Percentiles rank a stretch among this genome's conserved stretches.
Conservation (phyloP, 495 filamentous ascomycete species). For the Podospora pseudoanserina region DNA sequence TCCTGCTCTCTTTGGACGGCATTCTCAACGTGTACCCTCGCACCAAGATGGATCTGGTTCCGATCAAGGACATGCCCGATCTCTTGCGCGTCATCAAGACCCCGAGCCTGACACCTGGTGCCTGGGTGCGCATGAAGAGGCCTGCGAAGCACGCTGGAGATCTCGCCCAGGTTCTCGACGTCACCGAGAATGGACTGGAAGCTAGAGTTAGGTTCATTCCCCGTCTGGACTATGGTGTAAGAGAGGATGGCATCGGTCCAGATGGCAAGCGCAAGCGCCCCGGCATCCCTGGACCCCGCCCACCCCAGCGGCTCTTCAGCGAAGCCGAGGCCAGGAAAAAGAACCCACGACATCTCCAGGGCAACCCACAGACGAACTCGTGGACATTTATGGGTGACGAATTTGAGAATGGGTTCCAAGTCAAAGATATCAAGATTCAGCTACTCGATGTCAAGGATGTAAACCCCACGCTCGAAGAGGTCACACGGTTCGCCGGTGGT, state of each 20-base stretch:
- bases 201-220: slow-evolving; percentile 84
- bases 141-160: slow-evolving; percentile 80
- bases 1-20: slow-evolving; percentile 73
- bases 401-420: slow-evolving; percentile 87
- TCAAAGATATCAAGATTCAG: slow-evolving; percentile 91
- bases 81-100: slow-evolving; percentile 84
- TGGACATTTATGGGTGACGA: slow-evolving; percentile 83
- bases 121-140: slow-evolving; percentile 85
- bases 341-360: slow-evolving; percentile 67
- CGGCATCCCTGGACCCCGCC: slow-evolving; percentile 56
- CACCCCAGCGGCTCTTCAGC: slow-evolving; percentile 88
- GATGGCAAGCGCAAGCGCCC: slow-evolving; percentile 76
- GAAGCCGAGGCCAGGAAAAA: slow-evolving; percentile 90
- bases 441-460: slow-evolving; percentile 79
- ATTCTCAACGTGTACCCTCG: slow-evolving; percentile 78
- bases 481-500: slow-evolving; percentile 84
- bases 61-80: slow-evolving; percentile 98
- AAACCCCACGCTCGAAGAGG: slow-evolving; percentile 90
- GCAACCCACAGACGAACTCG: slow-evolving; percentile 59
- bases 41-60: slow-evolving; percentile 76
- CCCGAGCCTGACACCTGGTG: slow-evolving; percentile 78
- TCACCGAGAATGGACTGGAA: slow-evolving; percentile 87
- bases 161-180: slow-evolving; percentile 88
- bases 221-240: slow-evolving; percentile 83
- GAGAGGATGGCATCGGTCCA: slow-evolving; percentile 67